Evolutionary conservation across 306 rosid species (phyloP).

Genomic region (Quercus glauca): DNA sequence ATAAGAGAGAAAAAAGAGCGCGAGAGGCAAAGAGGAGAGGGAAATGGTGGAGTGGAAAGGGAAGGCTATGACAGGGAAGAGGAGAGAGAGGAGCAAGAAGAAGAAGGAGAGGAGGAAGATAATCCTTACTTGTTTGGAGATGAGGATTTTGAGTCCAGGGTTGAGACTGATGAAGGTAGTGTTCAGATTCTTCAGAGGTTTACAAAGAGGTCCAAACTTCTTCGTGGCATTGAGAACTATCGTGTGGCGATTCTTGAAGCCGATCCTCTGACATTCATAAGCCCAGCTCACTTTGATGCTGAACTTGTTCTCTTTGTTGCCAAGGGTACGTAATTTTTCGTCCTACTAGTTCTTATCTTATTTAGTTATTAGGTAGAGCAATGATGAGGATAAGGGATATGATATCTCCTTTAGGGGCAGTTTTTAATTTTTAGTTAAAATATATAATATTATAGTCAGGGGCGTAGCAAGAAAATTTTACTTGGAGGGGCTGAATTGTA

Average conservation of each 20-base stretch:
- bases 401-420: too few relatives aligned
- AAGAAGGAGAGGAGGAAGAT: neutral
- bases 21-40: slow-evolving; percentile 14
- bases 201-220: slow-evolving; percentile 39
- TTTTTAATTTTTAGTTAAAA: too few relatives aligned
- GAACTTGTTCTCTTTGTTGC: slow-evolving; percentile 44
- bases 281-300: slow-evolving; percentile 60
- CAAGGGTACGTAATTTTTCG: slow-evolving; percentile 27
- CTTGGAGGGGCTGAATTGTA: too few relatives aligned
- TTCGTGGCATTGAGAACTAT: slow-evolving; percentile 52
- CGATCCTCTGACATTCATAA: slow-evolving; percentile 35
- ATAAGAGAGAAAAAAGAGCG: slow-evolving; percentile 28
- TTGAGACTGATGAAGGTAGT: slow-evolving; percentile 50
- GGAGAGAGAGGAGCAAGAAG: neutral
- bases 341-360: neutral
- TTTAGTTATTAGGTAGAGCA: neutral
- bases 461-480: too few relatives aligned
- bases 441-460: too few relatives aligned
- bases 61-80: neutral
- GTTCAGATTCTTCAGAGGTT: slow-evolving; percentile 44
- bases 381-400: too few relatives aligned
- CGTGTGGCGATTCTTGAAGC: slow-evolving; percentile 51
- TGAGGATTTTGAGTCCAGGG: slow-evolving; percentile 29
- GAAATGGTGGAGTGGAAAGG: neutral
- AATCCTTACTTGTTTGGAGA: slow-evolving; percentile 49